Evolutionary conservation across 1,284 basidiomycete genomes (phyloP).

Genomic region (Apiotrichum porosum): DNA sequence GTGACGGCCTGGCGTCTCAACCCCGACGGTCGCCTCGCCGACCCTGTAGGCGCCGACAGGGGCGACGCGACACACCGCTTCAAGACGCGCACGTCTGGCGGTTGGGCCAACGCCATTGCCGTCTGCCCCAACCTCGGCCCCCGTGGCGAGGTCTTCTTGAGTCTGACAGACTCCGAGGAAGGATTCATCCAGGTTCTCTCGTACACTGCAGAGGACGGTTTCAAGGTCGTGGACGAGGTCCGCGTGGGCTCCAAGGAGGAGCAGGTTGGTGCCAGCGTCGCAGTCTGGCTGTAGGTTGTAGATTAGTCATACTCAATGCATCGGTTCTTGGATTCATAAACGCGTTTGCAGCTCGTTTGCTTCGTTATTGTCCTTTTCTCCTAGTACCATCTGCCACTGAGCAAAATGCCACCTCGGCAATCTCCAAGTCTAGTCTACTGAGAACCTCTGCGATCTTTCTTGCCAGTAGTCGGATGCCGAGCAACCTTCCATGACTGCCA

Average conservation of each 20-base stretch:
- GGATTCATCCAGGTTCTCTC: slow-evolving; percentile 41
- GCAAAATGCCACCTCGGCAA: neutral
- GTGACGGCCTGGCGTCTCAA: slow-evolving; percentile 41
- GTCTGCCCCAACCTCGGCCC: slow-evolving; percentile 31
- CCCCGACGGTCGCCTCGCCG: slow-evolving; percentile 14
- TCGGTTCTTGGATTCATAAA: too few species aligned
- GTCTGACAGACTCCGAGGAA: slow-evolving; percentile 45
- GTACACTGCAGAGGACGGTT: slow-evolving; percentile 21
- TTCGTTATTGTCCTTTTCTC: neutral
- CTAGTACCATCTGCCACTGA: neutral
- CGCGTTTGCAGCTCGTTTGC: neutral
- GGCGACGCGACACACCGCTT: slow-evolving; percentile 17
- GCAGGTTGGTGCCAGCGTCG: slow-evolving; percentile 4
- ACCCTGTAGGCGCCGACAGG: neutral
- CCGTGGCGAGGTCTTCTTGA: slow-evolving; percentile 30
- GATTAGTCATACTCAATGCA: neutral
- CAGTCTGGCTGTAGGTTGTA: slow-evolving; percentile 8
- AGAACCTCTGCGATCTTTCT: too few species aligned
- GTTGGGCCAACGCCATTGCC: slow-evolving; percentile 50
- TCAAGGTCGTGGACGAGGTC: slow-evolving; percentile 24
- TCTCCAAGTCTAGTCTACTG: neutral
- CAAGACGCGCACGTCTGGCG: slow-evolving; percentile 47
- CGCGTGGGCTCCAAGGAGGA: slow-evolving; percentile 4
- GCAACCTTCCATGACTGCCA: too few species aligned
- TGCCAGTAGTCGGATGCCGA: too few species aligned